These are phyloP conservation scores for Lactarius akahatsu DNA, from an alignment of 768 basidiomycete genomes.

Conservation along the genomic window DNA sequence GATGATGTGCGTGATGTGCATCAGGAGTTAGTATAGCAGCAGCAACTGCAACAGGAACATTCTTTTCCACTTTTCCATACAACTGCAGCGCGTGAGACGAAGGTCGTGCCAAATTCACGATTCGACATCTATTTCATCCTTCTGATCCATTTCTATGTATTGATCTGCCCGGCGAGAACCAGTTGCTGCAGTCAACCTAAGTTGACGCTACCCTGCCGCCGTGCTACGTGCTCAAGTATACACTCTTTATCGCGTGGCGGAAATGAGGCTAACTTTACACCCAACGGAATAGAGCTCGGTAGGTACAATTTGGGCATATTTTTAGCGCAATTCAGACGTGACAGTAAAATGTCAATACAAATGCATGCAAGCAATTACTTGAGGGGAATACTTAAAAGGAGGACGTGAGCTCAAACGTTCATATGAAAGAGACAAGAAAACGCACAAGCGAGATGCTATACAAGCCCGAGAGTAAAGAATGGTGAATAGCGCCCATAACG, in stretches of 20 bases:
- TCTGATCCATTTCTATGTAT: background rate
- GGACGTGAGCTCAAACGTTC: slow-evolving; percentile 23
- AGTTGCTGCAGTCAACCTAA: background rate
- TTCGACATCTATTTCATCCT: background rate
- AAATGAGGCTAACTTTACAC: background rate
- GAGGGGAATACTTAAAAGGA: slow-evolving; percentile 75
- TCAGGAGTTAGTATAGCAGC: background rate
- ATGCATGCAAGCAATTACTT: slow-evolving; percentile 61
- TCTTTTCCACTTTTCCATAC: background rate
- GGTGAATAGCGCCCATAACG: slow-evolving; percentile 13
- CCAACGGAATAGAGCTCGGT: background rate
- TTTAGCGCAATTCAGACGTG: slow-evolving; percentile 31
- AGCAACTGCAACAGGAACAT: background rate
- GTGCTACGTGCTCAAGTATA: background rate
- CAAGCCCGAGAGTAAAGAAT: slow-evolving; percentile 11
- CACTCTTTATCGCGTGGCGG: background rate
- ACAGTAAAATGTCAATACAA: slow-evolving; percentile 34
- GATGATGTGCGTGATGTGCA: background rate
- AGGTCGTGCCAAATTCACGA: background rate
- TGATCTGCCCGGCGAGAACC: background rate
- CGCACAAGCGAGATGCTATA: slow-evolving; percentile 74
- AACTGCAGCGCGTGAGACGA: background rate
- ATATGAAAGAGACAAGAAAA: slow-evolving; percentile 26
- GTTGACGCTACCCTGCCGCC: background rate
- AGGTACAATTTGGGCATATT: slow-evolving; percentile 37